phyloP scores from a whole-genome alignment of 352 stramenopile genomes.

The Phytophthora megakarya region DNA sequence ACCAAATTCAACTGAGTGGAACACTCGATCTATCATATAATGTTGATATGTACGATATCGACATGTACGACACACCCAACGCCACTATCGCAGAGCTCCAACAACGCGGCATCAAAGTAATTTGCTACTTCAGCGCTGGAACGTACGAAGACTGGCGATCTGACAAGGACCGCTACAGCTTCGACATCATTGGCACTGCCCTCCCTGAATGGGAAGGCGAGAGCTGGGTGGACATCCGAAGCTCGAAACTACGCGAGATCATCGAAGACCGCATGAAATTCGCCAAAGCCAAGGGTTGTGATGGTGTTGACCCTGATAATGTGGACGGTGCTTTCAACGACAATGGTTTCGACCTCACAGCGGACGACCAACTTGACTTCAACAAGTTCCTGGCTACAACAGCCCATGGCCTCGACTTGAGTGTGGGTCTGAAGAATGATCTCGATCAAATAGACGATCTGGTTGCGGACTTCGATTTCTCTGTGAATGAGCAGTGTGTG shows the following conservation, averaged over 20 bases:
- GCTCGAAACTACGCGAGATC: constrained; percentile 41
- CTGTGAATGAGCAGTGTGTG: constrained; percentile 64
- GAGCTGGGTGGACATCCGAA: constrained; percentile 48
- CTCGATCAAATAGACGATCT: constrained; percentile 45
- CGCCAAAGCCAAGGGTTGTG: constrained; percentile 53
- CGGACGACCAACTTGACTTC: constrained; percentile 51
- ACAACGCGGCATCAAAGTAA: constrained; percentile 39
- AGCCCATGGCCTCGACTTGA: constrained; percentile 44
- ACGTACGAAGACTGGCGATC: constrained; percentile 57
- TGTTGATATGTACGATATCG: constrained; percentile 44
- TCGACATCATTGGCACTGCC: constrained; percentile 37
- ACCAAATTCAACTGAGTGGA: constrained; percentile 46
- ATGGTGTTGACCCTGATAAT: constrained; percentile 64
- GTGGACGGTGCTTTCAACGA: constrained; percentile 53
- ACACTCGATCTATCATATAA: constrained; percentile 38
- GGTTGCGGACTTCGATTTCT: constrained; percentile 56
- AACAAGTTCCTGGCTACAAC: constrained; percentile 47
- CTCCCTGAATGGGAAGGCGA: constrained; percentile 45
- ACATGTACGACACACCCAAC: constrained; percentile 45
- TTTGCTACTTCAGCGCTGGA: constrained; percentile 68
- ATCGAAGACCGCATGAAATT: constrained; percentile 47
- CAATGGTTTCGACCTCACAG: constrained; percentile 41
- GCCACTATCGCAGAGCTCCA: constrained; percentile 36
- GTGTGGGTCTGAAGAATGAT: constrained; percentile 65
- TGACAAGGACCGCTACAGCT: constrained; percentile 46